phyloP scores from a whole-genome alignment of 345 rosid genomes.

The Dipteronia sinensis region DNA sequence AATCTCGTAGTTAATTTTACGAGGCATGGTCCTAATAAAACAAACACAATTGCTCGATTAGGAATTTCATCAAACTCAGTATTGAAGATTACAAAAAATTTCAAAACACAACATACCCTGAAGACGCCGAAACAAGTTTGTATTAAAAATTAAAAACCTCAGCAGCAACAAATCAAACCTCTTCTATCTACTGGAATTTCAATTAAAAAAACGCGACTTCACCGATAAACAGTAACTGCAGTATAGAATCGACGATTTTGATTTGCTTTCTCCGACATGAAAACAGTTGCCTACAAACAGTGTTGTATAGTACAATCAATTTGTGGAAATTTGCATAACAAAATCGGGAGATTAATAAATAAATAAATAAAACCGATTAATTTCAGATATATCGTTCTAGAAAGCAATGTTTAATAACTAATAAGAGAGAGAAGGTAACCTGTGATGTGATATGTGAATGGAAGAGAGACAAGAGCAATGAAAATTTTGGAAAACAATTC shows the following conservation, averaged over 20 bases:
- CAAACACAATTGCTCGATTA: neutral
- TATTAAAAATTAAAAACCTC: neutral
- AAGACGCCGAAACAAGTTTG: neutral
- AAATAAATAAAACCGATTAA: too few species aligned
- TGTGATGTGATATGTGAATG: neutral
- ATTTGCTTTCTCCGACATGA: neutral
- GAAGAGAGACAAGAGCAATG: neutral
- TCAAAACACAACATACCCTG: neutral
- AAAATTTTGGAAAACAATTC: too few species aligned
- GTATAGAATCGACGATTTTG: neutral
- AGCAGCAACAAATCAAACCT: neutral
- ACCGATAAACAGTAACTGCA: neutral
- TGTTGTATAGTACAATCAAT: neutral
- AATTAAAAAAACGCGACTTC: neutral
- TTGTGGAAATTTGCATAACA: neutral
- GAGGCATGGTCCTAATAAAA: constrained; percentile 51
- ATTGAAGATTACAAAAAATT: neutral
- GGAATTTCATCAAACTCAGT: neutral
- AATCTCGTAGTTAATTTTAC: constrained; percentile 40
- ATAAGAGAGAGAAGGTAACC: neutral
- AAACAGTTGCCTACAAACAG: neutral
- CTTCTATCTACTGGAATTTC: neutral
- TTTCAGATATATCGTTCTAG: too few species aligned
- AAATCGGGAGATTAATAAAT: neutral
- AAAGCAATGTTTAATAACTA: neutral